Conservation (phyloP, 2,329 filamentous ascomycete species). For the Ceratocystis harringtonii region DNA sequence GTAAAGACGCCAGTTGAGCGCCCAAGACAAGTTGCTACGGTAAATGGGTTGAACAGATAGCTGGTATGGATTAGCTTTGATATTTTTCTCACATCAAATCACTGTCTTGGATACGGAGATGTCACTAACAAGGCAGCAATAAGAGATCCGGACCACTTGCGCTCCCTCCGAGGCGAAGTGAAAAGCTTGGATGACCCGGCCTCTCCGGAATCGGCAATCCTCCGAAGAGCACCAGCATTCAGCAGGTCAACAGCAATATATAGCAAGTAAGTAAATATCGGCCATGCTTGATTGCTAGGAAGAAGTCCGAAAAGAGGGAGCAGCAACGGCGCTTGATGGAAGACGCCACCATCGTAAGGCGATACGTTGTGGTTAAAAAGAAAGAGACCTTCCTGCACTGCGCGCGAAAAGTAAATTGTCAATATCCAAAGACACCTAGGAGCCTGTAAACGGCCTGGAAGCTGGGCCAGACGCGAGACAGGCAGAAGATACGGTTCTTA, state of each 20-base stretch:
- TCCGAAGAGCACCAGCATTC: slow-evolving; percentile 62
- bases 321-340: slow-evolving; percentile 70
- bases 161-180: slow-evolving; percentile 56
- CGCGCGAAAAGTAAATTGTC: background rate
- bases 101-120: background rate
- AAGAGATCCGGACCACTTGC: slow-evolving; percentile 57
- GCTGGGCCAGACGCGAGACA: background rate
- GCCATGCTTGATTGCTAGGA: slow-evolving; percentile 50
- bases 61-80: slow-evolving; percentile 29
- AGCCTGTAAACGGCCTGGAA: background rate
- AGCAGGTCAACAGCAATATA: slow-evolving; percentile 71
- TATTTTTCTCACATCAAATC: background rate
- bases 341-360: slow-evolving; percentile 86
- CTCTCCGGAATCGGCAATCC: slow-evolving; percentile 70
- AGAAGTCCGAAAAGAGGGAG: slow-evolving; percentile 84
- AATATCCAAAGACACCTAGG: background rate
- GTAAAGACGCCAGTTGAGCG: slow-evolving; percentile 82
- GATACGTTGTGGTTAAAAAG: slow-evolving; percentile 93
- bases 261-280: slow-evolving; percentile 62
- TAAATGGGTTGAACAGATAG: slow-evolving; percentile 91
- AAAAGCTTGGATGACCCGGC: slow-evolving; percentile 60
- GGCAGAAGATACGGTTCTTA: slow-evolving; percentile 32
- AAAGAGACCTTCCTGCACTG: slow-evolving; percentile 92
- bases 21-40: slow-evolving; percentile 76
- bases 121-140: slow-evolving; percentile 60